Evolutionary conservation across 139 green algal species (phyloP).

Genomic region (Coelastrella sp.): DNA sequence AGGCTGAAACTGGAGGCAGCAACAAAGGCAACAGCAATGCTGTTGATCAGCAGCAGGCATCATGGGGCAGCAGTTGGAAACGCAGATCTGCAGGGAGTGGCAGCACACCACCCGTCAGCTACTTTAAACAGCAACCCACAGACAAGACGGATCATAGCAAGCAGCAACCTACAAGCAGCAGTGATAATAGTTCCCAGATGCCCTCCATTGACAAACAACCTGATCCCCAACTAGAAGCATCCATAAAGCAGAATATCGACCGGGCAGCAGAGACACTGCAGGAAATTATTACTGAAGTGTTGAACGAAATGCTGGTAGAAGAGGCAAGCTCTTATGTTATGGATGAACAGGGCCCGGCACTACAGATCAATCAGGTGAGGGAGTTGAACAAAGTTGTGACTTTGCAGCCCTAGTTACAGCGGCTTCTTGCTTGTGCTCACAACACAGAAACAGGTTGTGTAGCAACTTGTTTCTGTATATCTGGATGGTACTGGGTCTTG

Average conservation of each 20-base stretch:
- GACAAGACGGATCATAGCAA: too few relatives aligned
- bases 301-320: slow-evolving; percentile 60
- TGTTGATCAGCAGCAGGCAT: background rate
- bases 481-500: too few relatives aligned
- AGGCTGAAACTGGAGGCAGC: too few relatives aligned
- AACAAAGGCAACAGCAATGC: background rate
- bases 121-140: background rate
- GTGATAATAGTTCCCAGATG: background rate
- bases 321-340: slow-evolving; percentile 57
- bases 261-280: slow-evolving; percentile 56
- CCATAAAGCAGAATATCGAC: slow-evolving; percentile 48
- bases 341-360: background rate
- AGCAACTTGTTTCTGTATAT: too few relatives aligned
- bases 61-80: slow-evolving; percentile 30
- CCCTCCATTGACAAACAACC: background rate
- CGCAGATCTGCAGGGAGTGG: background rate
- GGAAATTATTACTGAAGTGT: slow-evolving; percentile 67
- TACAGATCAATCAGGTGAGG: slow-evolving; percentile 2
- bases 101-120: slow-evolving; percentile 18
- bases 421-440: too few relatives aligned
- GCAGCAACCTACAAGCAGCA: slow-evolving; percentile 13
- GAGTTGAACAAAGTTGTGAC: background rate
- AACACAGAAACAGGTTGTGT: too few relatives aligned
- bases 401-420: too few relatives aligned
- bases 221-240: slow-evolving; percentile 13